phyloP scores from a whole-genome alignment of 202 grass and related monocot species.

The Saccharum hybrid region DNA sequence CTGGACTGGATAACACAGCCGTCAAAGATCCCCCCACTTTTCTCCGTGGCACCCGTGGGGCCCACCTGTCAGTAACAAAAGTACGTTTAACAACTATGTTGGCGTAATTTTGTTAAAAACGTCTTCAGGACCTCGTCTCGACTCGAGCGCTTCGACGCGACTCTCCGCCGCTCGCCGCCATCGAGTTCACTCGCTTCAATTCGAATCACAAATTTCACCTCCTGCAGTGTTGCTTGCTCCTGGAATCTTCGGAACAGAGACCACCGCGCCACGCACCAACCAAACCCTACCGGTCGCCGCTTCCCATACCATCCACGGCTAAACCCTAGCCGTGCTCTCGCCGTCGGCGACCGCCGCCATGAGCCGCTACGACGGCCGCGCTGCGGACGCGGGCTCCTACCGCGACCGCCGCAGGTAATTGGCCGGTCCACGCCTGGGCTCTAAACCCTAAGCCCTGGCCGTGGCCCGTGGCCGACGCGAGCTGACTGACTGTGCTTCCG shows the following conservation, averaged over 20 bases:
- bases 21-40: neutral
- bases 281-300: neutral
- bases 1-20: conserved; percentile 15
- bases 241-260: conserved; percentile 35
- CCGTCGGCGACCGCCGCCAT: conserved; percentile 53
- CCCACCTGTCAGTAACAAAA: neutral
- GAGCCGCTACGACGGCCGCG: conserved; percentile 90
- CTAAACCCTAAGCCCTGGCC: conserved; percentile 34
- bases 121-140: neutral
- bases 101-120: accelerated
- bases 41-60: neutral
- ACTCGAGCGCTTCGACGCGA: neutral
- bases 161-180: conserved; percentile 30
- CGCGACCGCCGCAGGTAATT: conserved; percentile 77
- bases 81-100: neutral
- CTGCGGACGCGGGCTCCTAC: conserved; percentile 78
- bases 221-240: conserved; percentile 10
- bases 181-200: neutral
- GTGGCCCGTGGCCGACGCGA: neutral
- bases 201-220: conserved; percentile 7
- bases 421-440: neutral
- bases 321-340: conserved; percentile 47
- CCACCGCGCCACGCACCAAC: neutral
- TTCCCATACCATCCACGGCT: neutral
- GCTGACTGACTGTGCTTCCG: conserved; percentile 13